phyloP scores from a whole-genome alignment of 176 grass and related monocot species.

The Carex kokanica region DNA sequence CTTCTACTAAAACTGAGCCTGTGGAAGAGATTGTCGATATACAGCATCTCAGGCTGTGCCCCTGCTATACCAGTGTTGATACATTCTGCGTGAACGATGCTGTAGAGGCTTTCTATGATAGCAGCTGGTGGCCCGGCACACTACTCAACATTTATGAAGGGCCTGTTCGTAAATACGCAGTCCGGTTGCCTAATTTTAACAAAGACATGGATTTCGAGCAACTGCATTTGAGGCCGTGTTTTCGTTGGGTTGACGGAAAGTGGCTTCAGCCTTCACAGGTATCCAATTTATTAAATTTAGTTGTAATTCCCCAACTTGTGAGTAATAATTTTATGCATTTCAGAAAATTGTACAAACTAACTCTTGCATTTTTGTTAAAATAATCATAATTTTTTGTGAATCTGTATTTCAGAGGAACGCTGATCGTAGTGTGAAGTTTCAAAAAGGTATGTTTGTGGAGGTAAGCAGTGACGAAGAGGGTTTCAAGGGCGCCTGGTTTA shows the following conservation, averaged over 20 bases:
- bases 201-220: constrained; percentile 47
- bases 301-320: too few species aligned
- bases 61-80: constrained; percentile 25
- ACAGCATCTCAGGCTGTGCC: constrained; percentile 55
- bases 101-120: constrained; percentile 52
- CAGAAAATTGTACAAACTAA: background rate
- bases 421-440: constrained; percentile 34
- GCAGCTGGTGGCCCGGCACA: constrained; percentile 55
- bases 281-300: background rate
- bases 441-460: constrained; percentile 45
- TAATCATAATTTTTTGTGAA: constrained; percentile 5
- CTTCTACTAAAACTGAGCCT: background rate
- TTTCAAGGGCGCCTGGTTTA: constrained; percentile 64
- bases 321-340: background rate
- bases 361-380: background rate
- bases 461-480: constrained; percentile 72
- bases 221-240: constrained; percentile 47
- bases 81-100: constrained; percentile 48
- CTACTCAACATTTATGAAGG: constrained; percentile 40
- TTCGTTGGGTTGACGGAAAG: constrained; percentile 44
- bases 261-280: constrained; percentile 55
- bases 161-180: constrained; percentile 30
- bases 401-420: background rate
- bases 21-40: constrained; percentile 45
- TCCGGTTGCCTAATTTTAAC: constrained; percentile 35